phyloP scores from a whole-genome alignment of 1,284 basidiomycete species.

The Xanthoconium separans region DNA sequence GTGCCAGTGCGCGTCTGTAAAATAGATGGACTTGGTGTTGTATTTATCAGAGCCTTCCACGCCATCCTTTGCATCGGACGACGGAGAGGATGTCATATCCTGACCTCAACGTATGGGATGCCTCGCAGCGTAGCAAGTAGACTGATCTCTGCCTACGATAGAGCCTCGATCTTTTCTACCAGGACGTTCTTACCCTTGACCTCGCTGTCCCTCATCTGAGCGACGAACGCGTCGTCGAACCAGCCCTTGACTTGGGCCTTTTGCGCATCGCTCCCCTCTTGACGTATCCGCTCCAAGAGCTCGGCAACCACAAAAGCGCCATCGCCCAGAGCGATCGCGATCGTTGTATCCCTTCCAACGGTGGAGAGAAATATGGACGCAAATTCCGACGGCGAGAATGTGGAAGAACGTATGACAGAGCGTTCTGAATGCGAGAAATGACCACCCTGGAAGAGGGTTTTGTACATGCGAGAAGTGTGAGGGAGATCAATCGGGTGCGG shows the following conservation, averaged over 20 bases:
- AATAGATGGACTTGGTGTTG: conserved; percentile 82
- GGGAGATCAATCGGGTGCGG: conserved; percentile 77
- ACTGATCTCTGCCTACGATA: conserved; percentile 14
- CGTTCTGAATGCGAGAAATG: conserved; percentile 71
- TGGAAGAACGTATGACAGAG: conserved; percentile 44
- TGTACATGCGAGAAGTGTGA: conserved; percentile 79
- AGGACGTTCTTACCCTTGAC: conserved; percentile 58
- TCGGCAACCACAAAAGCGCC: conserved; percentile 82
- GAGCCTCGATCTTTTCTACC: conserved; percentile 46
- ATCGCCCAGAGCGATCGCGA: conserved; percentile 62
- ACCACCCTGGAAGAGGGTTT: conserved; percentile 85
- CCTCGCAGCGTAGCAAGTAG: not conserved
- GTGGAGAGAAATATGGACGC: conserved; percentile 56
- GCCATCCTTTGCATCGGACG: conserved; percentile 40
- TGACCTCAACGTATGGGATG: not conserved
- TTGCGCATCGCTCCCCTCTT: conserved; percentile 41
- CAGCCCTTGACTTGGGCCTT: conserved; percentile 49
- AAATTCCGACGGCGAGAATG: conserved; percentile 58
- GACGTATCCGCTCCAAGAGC: conserved; percentile 61
- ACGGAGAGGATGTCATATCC: conserved; percentile 52
- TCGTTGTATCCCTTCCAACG: conserved; percentile 54
- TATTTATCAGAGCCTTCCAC: conserved; percentile 37
- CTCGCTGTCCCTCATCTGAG: conserved; percentile 35
- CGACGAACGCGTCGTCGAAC: conserved; percentile 43
- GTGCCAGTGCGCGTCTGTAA: conserved; percentile 64